Conservation (phyloP, 139 green algal genomes). For the Coccomyxa sp. region DNA sequence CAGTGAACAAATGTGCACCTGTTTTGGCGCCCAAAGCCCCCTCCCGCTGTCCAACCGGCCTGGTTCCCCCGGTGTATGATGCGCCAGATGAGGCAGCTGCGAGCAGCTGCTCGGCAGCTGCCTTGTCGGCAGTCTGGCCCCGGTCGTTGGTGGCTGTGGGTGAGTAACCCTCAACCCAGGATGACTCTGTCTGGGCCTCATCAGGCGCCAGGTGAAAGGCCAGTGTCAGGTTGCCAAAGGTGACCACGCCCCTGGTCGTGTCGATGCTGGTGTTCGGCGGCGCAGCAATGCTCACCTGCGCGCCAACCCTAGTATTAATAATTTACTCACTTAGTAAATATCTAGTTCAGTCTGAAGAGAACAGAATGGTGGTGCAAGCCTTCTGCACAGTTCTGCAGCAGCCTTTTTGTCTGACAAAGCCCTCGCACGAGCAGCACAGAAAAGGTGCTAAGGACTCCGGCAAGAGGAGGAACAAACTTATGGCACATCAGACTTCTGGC, state of each 20-base stretch:
- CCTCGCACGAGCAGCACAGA: too few relatives aligned
- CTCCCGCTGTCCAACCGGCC: not conserved
- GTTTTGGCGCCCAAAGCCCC: not conserved
- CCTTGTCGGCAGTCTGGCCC: not conserved
- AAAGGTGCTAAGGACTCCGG: too few relatives aligned
- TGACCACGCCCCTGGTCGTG: not conserved
- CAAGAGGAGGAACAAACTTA: too few relatives aligned
- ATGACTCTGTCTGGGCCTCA: not conserved
- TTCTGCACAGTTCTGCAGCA: too few relatives aligned
- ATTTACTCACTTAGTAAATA: too few relatives aligned
- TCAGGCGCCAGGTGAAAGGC: slow-evolving; percentile 5
- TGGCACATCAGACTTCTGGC: too few relatives aligned
- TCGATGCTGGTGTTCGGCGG: slow-evolving; percentile 10
- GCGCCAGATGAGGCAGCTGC: not conserved
- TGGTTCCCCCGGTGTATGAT: not conserved
- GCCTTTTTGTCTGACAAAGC: too few relatives aligned
- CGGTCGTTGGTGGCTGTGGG: not conserved
- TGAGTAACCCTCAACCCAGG: too few relatives aligned
- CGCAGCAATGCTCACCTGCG: not conserved
- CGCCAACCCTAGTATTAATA: not conserved
- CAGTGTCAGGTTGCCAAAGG: slow-evolving; percentile 11
- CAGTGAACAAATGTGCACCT: slow-evolving; percentile 12
- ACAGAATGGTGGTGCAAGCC: too few relatives aligned
- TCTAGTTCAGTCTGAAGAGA: too few relatives aligned
- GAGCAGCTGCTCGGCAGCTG: not conserved